Percentiles rank a stretch among this genome's conserved stretches.
Evolutionary conservation across 495 filamentous ascomycete species (phyloP).

Genomic region (Daldinia concentrica): DNA sequence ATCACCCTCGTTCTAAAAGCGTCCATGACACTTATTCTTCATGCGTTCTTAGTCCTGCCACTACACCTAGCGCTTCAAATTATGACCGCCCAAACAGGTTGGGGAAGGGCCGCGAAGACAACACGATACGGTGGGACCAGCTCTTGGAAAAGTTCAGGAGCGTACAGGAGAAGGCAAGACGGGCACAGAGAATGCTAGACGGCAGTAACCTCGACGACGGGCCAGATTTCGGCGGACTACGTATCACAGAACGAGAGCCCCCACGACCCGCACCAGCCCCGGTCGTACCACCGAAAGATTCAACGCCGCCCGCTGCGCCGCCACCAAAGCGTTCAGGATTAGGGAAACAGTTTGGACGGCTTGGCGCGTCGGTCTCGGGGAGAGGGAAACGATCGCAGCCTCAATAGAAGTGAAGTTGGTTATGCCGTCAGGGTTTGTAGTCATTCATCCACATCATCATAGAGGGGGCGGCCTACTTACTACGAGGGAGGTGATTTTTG

Average conservation of each 20-base stretch:
- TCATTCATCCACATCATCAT: background rate
- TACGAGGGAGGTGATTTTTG: background rate
- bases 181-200: conserved; percentile 53
- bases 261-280: conserved; percentile 45
- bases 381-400: conserved; percentile 59
- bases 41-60: conserved; percentile 54
- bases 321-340: conserved; percentile 69
- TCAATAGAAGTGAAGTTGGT: conserved; percentile 21
- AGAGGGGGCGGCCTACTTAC: background rate
- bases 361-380: conserved; percentile 72
- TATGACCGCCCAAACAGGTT: conserved; percentile 85
- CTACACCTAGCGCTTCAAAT: conserved; percentile 57
- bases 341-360: conserved; percentile 71
- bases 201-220: conserved; percentile 54
- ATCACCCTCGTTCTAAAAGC: conserved; percentile 37
- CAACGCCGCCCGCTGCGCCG: conserved; percentile 44
- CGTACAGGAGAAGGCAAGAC: conserved; percentile 81
- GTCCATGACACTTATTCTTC: conserved; percentile 46
- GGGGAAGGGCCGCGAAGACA: conserved; percentile 80
- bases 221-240: conserved; percentile 50
- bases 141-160: conserved; percentile 94
- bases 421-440: background rate
- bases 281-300: conserved; percentile 55
- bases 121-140: conserved; percentile 87
- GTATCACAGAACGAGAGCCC: conserved; percentile 55